Conservation (phyloP, 2,329 filamentous ascomycete genomes). For the Ophiostoma quercus region DNA sequence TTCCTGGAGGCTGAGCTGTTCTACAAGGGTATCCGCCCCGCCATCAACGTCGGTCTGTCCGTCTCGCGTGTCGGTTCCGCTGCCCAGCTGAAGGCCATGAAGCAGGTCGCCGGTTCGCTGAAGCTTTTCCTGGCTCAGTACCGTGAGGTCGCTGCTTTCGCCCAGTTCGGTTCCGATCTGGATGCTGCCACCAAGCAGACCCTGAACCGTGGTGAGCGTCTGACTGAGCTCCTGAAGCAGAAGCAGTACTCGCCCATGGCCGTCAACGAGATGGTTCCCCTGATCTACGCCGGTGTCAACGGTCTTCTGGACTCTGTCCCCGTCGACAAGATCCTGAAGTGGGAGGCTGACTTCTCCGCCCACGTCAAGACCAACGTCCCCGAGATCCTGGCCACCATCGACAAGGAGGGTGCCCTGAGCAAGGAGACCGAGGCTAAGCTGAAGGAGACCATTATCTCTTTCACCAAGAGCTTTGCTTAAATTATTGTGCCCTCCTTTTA, state of each 20-base stretch:
- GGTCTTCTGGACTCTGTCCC: conserved; percentile 85
- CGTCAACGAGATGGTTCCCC: conserved; percentile 99
- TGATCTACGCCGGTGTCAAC: conserved; percentile 99
- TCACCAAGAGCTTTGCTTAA: conserved; percentile 87
- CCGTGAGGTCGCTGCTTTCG: conserved; percentile 99
- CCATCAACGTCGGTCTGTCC: conserved; percentile 99
- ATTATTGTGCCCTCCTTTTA: not conserved
- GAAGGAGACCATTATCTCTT: conserved; percentile 68
- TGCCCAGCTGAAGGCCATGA: conserved; percentile 99
- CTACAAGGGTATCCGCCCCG: conserved; percentile 99
- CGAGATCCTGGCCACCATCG: conserved; percentile 77
- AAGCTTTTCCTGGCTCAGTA: conserved; percentile 99
- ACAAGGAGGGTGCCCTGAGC: conserved; percentile 92
- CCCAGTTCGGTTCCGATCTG: conserved; percentile 99
- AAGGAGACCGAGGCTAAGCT: conserved; percentile 85
- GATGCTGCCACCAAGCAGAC: conserved; percentile 99
- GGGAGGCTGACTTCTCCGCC: conserved; percentile 90
- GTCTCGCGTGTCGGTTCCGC: conserved; percentile 99
- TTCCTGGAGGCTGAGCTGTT: conserved; percentile 99
- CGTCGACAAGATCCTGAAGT: conserved; percentile 83
- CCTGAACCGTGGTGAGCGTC: conserved; percentile 93
- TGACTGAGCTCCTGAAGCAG: conserved; percentile 98
- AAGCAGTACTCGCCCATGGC: conserved; percentile 99
- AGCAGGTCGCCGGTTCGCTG: conserved; percentile 98
- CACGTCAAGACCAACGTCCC: conserved; percentile 89